Conservation (phyloP, 139 green algal species). For the Eudorina sp. region DNA sequence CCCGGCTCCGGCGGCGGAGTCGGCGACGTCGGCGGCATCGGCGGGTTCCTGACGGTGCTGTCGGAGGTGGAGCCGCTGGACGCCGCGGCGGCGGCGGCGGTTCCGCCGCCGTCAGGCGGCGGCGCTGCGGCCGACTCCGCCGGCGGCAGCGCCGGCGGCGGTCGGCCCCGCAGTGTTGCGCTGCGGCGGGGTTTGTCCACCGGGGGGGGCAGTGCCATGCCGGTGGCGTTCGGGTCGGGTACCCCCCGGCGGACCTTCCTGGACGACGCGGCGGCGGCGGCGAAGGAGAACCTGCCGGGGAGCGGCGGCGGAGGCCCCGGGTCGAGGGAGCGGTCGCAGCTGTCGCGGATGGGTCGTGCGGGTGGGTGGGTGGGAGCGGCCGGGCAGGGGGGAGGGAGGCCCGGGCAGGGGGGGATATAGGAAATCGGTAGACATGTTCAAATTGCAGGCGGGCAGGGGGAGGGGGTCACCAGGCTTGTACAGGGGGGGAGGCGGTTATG, state of each 20-base stretch:
- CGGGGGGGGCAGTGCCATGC: not conserved
- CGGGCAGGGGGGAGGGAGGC: too few relatives aligned
- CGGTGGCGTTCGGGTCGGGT: constrained; percentile 24
- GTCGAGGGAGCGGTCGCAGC: not conserved
- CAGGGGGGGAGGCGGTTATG: too few relatives aligned
- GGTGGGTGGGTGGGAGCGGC: not conserved
- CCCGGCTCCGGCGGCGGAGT: not conserved
- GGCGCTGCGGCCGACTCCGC: not conserved
- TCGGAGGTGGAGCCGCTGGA: not conserved
- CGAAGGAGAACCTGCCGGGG: not conserved
- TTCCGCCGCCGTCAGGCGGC: not conserved
- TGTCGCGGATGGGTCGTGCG: not conserved
- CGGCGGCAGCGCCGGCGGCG: too few relatives aligned
- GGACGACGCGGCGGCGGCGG: not conserved
- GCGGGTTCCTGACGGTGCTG: not conserved
- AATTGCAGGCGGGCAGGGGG: too few relatives aligned
- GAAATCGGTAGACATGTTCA: too few relatives aligned
- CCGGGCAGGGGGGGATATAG: too few relatives aligned
- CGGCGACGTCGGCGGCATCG: too few relatives aligned
- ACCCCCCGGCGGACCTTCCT: not conserved
- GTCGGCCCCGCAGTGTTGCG: too few relatives aligned
- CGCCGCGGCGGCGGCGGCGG: not conserved
- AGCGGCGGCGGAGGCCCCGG: not conserved
- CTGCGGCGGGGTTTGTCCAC: not conserved
- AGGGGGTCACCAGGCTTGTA: too few relatives aligned